A percentile compares a stretch with the other conserved stretches of the same genome.
Evolutionary conservation across 2,329 filamentous ascomycete species (phyloP).

Genomic region (Capronia americana): DNA sequence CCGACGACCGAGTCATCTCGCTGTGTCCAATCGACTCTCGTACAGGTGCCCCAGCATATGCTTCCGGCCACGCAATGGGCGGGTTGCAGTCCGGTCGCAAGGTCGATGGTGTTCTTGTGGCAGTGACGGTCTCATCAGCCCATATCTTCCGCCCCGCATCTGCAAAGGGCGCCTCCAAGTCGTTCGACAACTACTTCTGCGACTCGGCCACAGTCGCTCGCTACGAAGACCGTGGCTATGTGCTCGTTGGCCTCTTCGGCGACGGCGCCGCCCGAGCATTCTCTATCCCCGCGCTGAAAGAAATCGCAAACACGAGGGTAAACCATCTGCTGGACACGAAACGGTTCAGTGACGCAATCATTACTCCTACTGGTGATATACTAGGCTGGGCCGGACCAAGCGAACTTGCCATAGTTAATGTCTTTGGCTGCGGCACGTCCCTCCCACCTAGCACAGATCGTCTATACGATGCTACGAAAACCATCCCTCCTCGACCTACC

Average conservation of each 20-base stretch:
- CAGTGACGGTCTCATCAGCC: constrained; percentile 74
- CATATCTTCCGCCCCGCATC: constrained; percentile 85
- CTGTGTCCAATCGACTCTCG: constrained; percentile 81
- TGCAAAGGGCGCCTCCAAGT: constrained; percentile 88
- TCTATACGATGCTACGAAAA: constrained; percentile 77
- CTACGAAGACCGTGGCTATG: constrained; percentile 75
- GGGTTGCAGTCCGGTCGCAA: constrained; percentile 75
- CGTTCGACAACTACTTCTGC: constrained; percentile 83
- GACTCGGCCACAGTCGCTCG: constrained; percentile 79
- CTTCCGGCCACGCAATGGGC: constrained; percentile 76
- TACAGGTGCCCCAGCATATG: constrained; percentile 75
- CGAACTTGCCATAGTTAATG: constrained; percentile 80
- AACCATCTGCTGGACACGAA: constrained; percentile 72
- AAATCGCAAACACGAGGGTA: constrained; percentile 73
- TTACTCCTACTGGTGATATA: constrained; percentile 80
- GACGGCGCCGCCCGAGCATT: constrained; percentile 81
- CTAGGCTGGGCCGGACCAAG: constrained; percentile 88
- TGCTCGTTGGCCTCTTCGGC: constrained; percentile 82
- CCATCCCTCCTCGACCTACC: constrained; percentile 80
- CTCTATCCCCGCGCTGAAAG: constrained; percentile 85
- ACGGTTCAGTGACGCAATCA: constrained; percentile 71
- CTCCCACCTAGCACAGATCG: constrained; percentile 71
- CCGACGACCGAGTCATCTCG: constrained; percentile 71
- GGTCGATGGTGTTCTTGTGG: constrained; percentile 80
- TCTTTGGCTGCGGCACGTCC: constrained; percentile 77